phyloP scores from a whole-genome alignment of 2,329 filamentous ascomycete genomes.

The Pseudocercospora pini-densiflorae region DNA sequence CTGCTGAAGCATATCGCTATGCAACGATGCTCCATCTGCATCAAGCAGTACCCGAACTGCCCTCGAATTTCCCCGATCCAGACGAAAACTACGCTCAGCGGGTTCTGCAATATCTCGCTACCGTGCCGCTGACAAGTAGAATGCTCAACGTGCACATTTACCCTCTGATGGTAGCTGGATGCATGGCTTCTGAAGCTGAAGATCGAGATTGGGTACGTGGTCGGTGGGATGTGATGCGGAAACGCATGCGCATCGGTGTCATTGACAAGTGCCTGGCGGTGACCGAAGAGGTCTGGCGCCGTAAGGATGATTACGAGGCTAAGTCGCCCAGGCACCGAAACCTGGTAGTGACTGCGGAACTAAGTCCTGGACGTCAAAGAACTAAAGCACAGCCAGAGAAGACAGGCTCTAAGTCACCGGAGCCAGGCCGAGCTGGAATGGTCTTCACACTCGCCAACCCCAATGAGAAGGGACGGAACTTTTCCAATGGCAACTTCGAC shows the following conservation, averaged over 20 bases:
- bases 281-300: constrained; percentile 68
- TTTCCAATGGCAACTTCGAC: constrained; percentile 23
- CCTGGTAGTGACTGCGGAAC: constrained; percentile 44
- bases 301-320: constrained; percentile 61
- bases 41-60: constrained; percentile 70
- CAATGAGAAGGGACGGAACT: constrained; percentile 17
- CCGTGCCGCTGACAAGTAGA: constrained; percentile 65
- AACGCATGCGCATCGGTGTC: constrained; percentile 68
- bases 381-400: constrained; percentile 23
- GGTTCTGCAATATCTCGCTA: constrained; percentile 65
- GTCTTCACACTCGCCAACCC: constrained; percentile 37
- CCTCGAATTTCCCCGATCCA: constrained; percentile 58
- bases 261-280: constrained; percentile 69
- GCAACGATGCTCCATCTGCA: constrained; percentile 70
- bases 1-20: constrained; percentile 69
- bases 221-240: constrained; percentile 65
- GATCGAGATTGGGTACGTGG: constrained; percentile 67
- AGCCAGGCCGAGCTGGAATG: constrained; percentile 39
- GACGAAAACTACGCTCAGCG: constrained; percentile 64
- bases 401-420: constrained; percentile 23
- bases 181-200: constrained; percentile 63
- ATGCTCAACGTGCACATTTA: constrained; percentile 72
- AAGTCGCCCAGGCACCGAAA: constrained; percentile 37
- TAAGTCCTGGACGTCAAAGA: constrained; percentile 14
- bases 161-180: constrained; percentile 69